Percentiles rank a stretch among this genome's conserved stretches.
These are phyloP conservation scores for Mollisiaceae sp. DNA, from an alignment of 2,329 filamentous ascomycete species.

Conservation along the genomic window DNA sequence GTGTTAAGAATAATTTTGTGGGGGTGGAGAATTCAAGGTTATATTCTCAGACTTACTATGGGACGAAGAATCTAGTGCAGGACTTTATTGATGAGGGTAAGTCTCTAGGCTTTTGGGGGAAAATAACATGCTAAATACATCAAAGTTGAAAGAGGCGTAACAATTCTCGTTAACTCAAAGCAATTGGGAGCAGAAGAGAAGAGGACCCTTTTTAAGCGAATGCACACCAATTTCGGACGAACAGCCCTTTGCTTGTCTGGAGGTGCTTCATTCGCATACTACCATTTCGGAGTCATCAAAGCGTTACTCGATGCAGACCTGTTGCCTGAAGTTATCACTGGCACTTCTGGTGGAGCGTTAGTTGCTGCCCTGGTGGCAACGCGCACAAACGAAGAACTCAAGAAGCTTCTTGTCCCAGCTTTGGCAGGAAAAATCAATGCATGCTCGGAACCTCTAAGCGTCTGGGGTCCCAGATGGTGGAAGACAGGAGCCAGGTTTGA, in stretches of 20 bases:
- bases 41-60: constrained; percentile 98
- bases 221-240: constrained; percentile 88
- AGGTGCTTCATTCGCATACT: constrained; percentile 93
- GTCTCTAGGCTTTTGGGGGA: constrained; percentile 36
- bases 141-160: constrained; percentile 67
- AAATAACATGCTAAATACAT: constrained; percentile 14
- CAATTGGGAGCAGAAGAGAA: constrained; percentile 76
- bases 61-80: constrained; percentile 94
- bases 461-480: constrained; percentile 88
- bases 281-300: constrained; percentile 92
- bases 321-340: constrained; percentile 92
- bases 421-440: constrained; percentile 85
- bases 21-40: constrained; percentile 91
- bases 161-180: constrained; percentile 70
- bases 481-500: constrained; percentile 93
- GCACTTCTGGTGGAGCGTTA: constrained; percentile 91
- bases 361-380: constrained; percentile 88
- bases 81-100: constrained; percentile 83
- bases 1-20: constrained; percentile 97
- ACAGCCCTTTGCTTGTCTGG: constrained; percentile 93
- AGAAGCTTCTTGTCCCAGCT: constrained; percentile 81
- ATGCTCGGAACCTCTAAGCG: constrained; percentile 76
- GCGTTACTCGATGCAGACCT: constrained; percentile 85
- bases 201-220: constrained; percentile 80
- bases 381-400: constrained; percentile 88